Evolutionary conservation across 768 basidiomycete species (phyloP).

Genomic region (Atractiella rhizophila): DNA sequence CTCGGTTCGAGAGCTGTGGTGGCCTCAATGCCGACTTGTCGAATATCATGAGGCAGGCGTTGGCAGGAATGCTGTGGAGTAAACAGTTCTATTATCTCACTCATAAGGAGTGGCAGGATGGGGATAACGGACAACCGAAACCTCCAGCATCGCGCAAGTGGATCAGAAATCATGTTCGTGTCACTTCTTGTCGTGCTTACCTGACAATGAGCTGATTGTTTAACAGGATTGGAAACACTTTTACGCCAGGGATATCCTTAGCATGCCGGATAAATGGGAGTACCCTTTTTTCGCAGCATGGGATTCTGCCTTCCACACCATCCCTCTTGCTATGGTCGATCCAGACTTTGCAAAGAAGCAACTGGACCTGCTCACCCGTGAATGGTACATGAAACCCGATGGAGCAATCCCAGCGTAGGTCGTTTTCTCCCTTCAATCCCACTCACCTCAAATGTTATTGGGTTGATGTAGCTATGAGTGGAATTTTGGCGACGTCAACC

Average conservation of each 20-base stretch:
- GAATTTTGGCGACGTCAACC: slow-evolving; percentile 85
- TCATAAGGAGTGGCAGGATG: slow-evolving; percentile 86
- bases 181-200: neutral
- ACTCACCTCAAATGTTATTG: too few species aligned
- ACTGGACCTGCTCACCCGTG: slow-evolving; percentile 75
- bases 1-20: slow-evolving; percentile 46
- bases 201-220: neutral
- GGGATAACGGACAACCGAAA: slow-evolving; percentile 80
- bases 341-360: slow-evolving; percentile 92
- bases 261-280: slow-evolving; percentile 99
- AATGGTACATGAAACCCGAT: slow-evolving; percentile 96
- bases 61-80: slow-evolving; percentile 94
- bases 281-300: slow-evolving; percentile 91
- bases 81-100: slow-evolving; percentile 94
- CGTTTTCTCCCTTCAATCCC: too few species aligned
- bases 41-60: slow-evolving; percentile 87
- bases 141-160: slow-evolving; percentile 71
- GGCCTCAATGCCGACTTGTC: slow-evolving; percentile 74
- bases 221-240: slow-evolving; percentile 78
- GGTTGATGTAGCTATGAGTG: slow-evolving; percentile 43
- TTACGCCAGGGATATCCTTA: slow-evolving; percentile 80
- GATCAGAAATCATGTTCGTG: slow-evolving; percentile 50
- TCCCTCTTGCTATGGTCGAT: slow-evolving; percentile 87
- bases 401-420: slow-evolving; percentile 97
- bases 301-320: slow-evolving; percentile 73